phyloP scores from a whole-genome alignment of 305 asterid species.

The Solanum aculeatissimum region DNA sequence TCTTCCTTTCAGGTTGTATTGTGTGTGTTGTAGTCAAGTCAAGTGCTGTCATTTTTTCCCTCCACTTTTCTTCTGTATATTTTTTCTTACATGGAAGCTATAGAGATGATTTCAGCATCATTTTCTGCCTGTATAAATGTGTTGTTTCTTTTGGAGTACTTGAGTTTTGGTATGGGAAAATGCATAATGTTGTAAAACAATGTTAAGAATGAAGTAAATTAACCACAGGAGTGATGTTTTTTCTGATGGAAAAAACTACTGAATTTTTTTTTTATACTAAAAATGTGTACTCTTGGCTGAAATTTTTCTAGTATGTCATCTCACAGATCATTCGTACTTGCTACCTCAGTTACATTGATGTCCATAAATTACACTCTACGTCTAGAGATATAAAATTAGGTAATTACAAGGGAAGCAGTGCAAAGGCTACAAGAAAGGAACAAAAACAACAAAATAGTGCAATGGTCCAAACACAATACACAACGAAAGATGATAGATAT shows the following conservation, averaged over 20 bases:
- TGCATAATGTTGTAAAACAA: background rate
- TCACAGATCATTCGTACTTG: background rate
- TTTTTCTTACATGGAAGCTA: constrained; percentile 15
- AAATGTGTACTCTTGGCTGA: too few species aligned
- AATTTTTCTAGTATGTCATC: too few species aligned
- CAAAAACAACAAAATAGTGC: too few species aligned
- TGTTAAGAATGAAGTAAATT: background rate
- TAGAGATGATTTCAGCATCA: background rate
- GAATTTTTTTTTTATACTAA: too few species aligned
- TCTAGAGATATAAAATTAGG: background rate
- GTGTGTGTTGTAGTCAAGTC: constrained; percentile 4
- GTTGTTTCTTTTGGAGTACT: background rate
- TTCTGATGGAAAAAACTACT: background rate
- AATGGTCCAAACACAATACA: too few species aligned
- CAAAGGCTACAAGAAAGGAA: too few species aligned
- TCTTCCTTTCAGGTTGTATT: constrained; percentile 24
- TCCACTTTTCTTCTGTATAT: constrained; percentile 38
- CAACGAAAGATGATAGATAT: too few species aligned
- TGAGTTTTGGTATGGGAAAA: background rate
- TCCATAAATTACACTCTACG: background rate
- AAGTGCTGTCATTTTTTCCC: constrained; percentile 3
- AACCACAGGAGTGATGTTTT: background rate
- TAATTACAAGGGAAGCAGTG: too few species aligned
- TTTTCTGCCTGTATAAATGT: background rate
- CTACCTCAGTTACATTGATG: background rate